Evolutionary conservation across 2,329 filamentous ascomycete genomes (phyloP).

Genomic region (Cytospora leucostoma): DNA sequence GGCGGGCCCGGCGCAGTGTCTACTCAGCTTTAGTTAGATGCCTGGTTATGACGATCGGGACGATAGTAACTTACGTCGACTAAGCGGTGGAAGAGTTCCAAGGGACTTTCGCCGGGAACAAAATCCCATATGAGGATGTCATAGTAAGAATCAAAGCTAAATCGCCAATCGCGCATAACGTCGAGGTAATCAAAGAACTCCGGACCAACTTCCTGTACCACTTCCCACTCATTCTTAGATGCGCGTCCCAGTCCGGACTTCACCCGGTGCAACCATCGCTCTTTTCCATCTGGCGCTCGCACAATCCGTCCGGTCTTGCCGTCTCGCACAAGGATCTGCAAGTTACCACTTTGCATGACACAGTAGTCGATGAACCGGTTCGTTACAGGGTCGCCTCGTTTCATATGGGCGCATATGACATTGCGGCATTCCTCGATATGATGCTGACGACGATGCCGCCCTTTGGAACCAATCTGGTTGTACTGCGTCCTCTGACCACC

Average conservation of each 20-base stretch:
- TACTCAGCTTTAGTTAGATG: conserved; percentile 23
- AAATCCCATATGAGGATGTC: conserved; percentile 38
- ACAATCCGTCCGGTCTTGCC: conserved; percentile 36
- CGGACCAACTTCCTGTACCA: conserved; percentile 31
- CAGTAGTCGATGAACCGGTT: conserved; percentile 38
- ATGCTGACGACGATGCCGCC: conserved; percentile 30
- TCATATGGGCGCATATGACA: conserved; percentile 38
- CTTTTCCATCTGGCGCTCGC: conserved; percentile 31
- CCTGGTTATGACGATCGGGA: too few relatives aligned
- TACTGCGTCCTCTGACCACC: conserved; percentile 31
- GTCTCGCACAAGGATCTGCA: conserved; percentile 35
- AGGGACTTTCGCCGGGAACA: conserved; percentile 29
- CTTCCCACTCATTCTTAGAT: conserved; percentile 30
- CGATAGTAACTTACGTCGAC: conserved; percentile 5
- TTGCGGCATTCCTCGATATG: conserved; percentile 35
- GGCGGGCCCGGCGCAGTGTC: conserved; percentile 35
- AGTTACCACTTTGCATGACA: conserved; percentile 34
- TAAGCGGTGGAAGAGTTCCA: conserved; percentile 29
- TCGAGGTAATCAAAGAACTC: conserved; percentile 33
- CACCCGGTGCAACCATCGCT: conserved; percentile 34
- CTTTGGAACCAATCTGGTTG: conserved; percentile 32
- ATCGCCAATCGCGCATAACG: conserved; percentile 31
- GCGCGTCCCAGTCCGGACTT: conserved; percentile 16
- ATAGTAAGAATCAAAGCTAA: conserved; percentile 36
- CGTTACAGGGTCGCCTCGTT: conserved; percentile 36